Evolutionary conservation across 2,329 filamentous ascomycete genomes (phyloP), one percentile per base, ranked within the genome.

Genomic region (Ophiocordyceps sinensis): DNA sequence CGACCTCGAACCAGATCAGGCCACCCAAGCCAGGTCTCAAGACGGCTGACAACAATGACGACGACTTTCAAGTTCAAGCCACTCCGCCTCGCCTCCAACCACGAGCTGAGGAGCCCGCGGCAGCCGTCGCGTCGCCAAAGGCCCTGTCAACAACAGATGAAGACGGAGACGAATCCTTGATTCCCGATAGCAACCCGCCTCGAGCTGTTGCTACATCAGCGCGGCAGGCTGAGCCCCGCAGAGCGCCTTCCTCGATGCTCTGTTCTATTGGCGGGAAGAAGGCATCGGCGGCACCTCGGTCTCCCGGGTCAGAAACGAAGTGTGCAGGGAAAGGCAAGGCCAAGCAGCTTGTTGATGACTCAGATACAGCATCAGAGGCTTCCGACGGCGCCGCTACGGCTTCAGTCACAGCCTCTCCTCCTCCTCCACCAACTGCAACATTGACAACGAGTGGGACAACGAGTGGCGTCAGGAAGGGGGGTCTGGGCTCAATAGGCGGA

Each of bases 41-140:
- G 5, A 47, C 47, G 6, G 45, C 46, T n/a, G 53, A 58, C 17
- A 59, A 59, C 4, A 63, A 68, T 11, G 66, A 67, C n/a, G 65
- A 65, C 36, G 70, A 71, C 42, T 74, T 73, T 38, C 65, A 74
- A 45, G 57, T 72, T 8, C 71, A 72, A 44, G 55, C 60, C 17
- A 70, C 68, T 2, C 69, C 69, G 3, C 62, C 65, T 13, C 57
- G 57, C 35, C 53, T 63, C 34, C 48, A 45, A 37, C 49, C 29
- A 21, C n/a, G 57, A 12, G 48, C 50, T 28, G 45, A 49, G 36
- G 59, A 53, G 23, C 46, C 44, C 37, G 39, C 42, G 29, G 43
- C 37, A 32, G 43, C 38, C 14, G 38, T 31, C 38, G 42, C 34
- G 38, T 39, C 43, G 39, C 46, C 37, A 6, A 9, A 57, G 19